Conservation (phyloP, 768 basidiomycete species). For the Amanita phalloides region DNA sequence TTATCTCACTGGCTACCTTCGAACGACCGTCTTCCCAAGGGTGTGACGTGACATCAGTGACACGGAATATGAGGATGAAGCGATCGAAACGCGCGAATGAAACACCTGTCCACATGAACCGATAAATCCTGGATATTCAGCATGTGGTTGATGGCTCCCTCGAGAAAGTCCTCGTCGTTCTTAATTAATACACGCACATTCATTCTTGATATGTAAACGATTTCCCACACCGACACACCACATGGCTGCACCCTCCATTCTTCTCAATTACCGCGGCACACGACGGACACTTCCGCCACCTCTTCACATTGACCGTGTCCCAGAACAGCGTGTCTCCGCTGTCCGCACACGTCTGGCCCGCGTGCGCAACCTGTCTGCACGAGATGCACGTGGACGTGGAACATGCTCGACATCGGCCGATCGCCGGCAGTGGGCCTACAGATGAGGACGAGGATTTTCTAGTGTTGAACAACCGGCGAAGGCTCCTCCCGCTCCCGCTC, state of each 20-base stretch:
- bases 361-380: background rate
- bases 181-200: no score
- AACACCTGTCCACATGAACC: no score
- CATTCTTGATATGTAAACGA: background rate
- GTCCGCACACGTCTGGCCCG: conserved; percentile 1
- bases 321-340: background rate
- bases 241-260: conserved; percentile 6
- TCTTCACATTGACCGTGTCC: background rate
- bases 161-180: no score
- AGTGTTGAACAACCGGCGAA: conserved; percentile 5
- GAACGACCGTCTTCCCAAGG: no score
- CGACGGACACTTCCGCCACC: conserved; percentile 2
- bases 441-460: background rate
- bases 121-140: no score
- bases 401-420: conserved; percentile 20
- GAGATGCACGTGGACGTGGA: background rate
- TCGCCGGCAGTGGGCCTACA: background rate
- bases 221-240: conserved; percentile 1
- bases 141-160: no score
- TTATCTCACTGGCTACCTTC: no score
- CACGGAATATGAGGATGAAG: no score
- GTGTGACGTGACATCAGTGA: no score
- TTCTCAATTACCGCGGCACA: conserved; percentile 6
- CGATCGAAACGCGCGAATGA: no score
- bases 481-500: no score